phyloP scores from a whole-genome alignment of 129 eudicot species.

The Tagetes patula region DNA sequence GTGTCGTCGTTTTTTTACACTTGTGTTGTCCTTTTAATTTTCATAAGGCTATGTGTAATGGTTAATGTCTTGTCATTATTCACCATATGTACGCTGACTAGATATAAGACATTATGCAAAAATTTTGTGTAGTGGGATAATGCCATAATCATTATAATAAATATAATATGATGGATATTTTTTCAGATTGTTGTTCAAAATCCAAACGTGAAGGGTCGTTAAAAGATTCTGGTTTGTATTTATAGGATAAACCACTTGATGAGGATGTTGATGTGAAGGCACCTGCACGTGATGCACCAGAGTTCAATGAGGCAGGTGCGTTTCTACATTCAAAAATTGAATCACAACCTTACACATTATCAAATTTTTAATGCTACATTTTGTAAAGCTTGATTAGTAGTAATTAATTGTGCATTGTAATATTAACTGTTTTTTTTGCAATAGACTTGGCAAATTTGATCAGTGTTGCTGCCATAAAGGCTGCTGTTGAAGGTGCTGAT shows the following conservation, averaged over 20 bases:
- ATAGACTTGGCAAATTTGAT: constrained; percentile 94
- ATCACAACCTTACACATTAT: not conserved
- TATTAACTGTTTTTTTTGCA: not conserved
- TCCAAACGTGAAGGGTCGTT: constrained; percentile 94
- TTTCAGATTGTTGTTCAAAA: constrained; percentile 83
- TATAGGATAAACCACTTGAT: constrained; percentile 80
- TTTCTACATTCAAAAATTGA: not conserved
- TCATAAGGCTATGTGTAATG: too few relatives aligned
- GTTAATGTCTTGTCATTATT: too few relatives aligned
- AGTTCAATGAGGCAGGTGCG: constrained; percentile 92
- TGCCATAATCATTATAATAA: too few relatives aligned
- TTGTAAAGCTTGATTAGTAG: not conserved
- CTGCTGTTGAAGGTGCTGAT: constrained; percentile 97
- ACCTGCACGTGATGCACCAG: constrained; percentile 97
- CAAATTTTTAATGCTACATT: not conserved
- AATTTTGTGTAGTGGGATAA: too few relatives aligned
- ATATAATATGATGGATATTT: constrained; percentile 1
- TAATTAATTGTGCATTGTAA: not conserved
- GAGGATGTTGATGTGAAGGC: constrained; percentile 87
- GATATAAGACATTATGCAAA: too few relatives aligned
- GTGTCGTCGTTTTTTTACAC: too few relatives aligned
- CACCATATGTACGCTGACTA: too few relatives aligned
- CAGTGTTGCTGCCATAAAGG: constrained; percentile 91
- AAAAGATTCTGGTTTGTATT: constrained; percentile 76
- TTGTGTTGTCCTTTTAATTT: too few relatives aligned